These are phyloP conservation scores for Tephrocybe rancida DNA, from an alignment of 768 basidiomycete species.

Conservation along the genomic window DNA sequence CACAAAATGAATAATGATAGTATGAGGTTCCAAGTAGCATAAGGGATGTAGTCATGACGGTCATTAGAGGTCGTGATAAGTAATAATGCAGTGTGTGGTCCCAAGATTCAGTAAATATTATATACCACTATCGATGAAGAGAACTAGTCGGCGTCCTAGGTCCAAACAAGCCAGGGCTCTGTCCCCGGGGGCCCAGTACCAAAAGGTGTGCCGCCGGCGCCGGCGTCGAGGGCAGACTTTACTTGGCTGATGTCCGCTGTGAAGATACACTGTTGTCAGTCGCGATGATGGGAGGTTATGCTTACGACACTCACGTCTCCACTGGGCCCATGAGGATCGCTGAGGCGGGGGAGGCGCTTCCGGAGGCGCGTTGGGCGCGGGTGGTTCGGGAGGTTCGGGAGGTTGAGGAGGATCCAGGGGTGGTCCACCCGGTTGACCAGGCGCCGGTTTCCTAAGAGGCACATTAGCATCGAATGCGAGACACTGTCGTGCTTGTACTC, in stretches of 20 bases:
- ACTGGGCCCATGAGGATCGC: constrained; percentile 64
- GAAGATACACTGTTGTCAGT: no score
- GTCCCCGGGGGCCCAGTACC: constrained; percentile 50
- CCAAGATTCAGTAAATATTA: no score
- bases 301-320: constrained; percentile 62
- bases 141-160: constrained; percentile 64
- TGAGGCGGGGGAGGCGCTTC: constrained; percentile 37
- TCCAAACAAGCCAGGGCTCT: constrained; percentile 74
- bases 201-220: constrained; percentile 55
- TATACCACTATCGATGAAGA: no score
- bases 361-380: constrained; percentile 43
- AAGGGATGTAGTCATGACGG: no score
- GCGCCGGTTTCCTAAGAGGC: constrained; percentile 44
- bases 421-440: constrained; percentile 44
- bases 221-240: constrained; percentile 54
- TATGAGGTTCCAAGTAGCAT: no score
- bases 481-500: constrained; percentile 10
- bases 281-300: not conserved
- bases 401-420: constrained; percentile 34
- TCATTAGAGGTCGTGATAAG: no score
- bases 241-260: constrained; percentile 59
- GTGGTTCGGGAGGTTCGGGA: constrained; percentile 24
- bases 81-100: no score
- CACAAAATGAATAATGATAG: no score
- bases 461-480: not conserved